These are phyloP conservation scores for Aspergillus fischeri DNA, from an alignment of 2,329 filamentous ascomycete genomes.

Conservation along the genomic window DNA sequence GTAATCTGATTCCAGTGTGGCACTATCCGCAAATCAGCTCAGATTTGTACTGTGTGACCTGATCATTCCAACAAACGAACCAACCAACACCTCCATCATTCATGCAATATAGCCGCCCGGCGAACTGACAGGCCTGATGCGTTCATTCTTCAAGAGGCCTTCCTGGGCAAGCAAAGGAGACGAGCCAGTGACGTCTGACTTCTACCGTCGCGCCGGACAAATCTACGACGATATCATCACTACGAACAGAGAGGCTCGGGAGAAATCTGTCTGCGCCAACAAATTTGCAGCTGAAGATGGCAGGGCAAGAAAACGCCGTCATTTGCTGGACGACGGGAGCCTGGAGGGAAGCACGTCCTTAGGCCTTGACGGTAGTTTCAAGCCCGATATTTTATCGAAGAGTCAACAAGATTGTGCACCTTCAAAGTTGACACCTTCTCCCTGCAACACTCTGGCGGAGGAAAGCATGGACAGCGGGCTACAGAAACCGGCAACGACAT, in stretches of 20 bases:
- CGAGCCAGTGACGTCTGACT: slow-evolving; percentile 33
- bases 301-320: slow-evolving; percentile 20
- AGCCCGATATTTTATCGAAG: not conserved
- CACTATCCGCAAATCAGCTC: not conserved
- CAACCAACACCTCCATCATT: not conserved
- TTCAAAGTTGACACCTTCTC: not conserved
- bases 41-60: not conserved
- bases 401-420: not conserved
- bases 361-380: not conserved
- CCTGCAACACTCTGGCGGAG: not conserved
- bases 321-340: slow-evolving; percentile 16
- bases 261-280: slow-evolving; percentile 16
- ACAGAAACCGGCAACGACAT: not conserved
- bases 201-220: slow-evolving; percentile 48
- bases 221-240: slow-evolving; percentile 45
- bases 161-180: slow-evolving; percentile 44
- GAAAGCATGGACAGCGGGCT: not conserved
- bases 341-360: not conserved
- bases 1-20: not conserved
- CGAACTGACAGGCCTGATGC: slow-evolving; percentile 22
- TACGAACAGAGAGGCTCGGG: slow-evolving; percentile 35
- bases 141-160: slow-evolving; percentile 54
- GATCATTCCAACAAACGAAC: not conserved
- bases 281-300: slow-evolving; percentile 6
- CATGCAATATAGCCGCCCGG: not conserved